Conservation (phyloP, 2,329 filamentous ascomycete genomes). For the Madurella mycetomatis region DNA sequence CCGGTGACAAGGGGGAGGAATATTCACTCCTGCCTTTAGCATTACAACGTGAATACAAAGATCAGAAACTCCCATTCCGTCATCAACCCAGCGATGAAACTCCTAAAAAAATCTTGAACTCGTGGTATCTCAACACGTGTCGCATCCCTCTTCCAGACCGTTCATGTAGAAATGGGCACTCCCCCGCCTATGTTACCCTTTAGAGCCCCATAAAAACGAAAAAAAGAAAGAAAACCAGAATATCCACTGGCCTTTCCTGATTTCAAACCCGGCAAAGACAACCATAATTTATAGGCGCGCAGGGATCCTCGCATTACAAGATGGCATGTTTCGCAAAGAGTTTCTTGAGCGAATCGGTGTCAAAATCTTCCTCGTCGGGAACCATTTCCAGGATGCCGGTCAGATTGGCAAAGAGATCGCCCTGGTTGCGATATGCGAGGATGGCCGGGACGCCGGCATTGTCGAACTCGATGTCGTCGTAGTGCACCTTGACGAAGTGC, state of each 20-base stretch:
- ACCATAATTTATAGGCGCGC: not conserved
- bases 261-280: not conserved
- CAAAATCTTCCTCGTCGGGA: conserved; percentile 61
- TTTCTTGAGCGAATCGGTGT: conserved; percentile 47
- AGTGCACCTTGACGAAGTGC: conserved; percentile 87
- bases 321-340: conserved; percentile 52
- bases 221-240: not conserved
- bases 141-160: not conserved
- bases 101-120: not conserved
- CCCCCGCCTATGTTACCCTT: not conserved
- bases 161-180: not conserved
- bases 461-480: conserved; percentile 91
- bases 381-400: conserved; percentile 85
- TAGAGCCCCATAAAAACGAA: not conserved
- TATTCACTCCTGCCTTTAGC: not conserved
- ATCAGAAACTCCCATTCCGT: not conserved
- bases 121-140: conserved; percentile 9
- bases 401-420: conserved; percentile 85
- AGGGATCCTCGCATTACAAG: conserved; percentile 28
- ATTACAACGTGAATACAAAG: not conserved
- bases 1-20: not conserved
- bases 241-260: not conserved
- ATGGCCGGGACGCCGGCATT: conserved; percentile 81
- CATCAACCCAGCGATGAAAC: not conserved
- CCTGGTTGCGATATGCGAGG: conserved; percentile 79